Base-by-base conservation (phyloP, 1,139 yeast genomes). In the Sugiyamaella pinicola region DNA sequence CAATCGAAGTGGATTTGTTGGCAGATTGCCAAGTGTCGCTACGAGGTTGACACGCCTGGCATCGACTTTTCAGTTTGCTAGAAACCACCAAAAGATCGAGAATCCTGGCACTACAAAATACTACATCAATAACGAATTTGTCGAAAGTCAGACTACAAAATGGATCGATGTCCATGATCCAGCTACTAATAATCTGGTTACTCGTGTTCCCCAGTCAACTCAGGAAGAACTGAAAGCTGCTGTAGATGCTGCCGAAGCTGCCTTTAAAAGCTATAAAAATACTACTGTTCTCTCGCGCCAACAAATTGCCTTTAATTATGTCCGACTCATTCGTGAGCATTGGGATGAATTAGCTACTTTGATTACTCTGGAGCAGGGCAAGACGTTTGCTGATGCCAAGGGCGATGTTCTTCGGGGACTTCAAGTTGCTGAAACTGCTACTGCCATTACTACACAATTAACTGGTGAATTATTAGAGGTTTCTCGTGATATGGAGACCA, bases 341-440 rank as follows among this genome's bases (percentile, higher is more conserved):
- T 80, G 83, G 83, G 90, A 86, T 68, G 69, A 86, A 56, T 72
- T 86, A 42, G 95, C 95, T 2, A 78, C 81, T 15, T 76, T 82
- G 60, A 86, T 86, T 68, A 89, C 86, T 41, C 75, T 83, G 61
- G 93, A 86, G 71, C 93, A 86, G 71, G 95, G 95, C 51, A 86
- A 86, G 70, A 84, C 93, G 15, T 81, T 84, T 69, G 80, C 81
- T 40, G 93, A 86, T 63, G 93, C 95, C 54, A 74, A 78, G 65
- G 93, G 93, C 24, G 95, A 86, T 66, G 93, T 86, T 35, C 77
- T 85, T 61, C 77, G 95, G 59, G 95, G 95, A 28, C 76, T 86
- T 51, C 95, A 86, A 70, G 91, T 87, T 51, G 93, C 91, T 26
- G 95, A 86, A 72, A 82, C 85, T 39, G 75, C 78, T 19, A 70